Conservation (phyloP, 2,329 filamentous ascomycete genomes). For the Xylariaceae sp. region DNA sequence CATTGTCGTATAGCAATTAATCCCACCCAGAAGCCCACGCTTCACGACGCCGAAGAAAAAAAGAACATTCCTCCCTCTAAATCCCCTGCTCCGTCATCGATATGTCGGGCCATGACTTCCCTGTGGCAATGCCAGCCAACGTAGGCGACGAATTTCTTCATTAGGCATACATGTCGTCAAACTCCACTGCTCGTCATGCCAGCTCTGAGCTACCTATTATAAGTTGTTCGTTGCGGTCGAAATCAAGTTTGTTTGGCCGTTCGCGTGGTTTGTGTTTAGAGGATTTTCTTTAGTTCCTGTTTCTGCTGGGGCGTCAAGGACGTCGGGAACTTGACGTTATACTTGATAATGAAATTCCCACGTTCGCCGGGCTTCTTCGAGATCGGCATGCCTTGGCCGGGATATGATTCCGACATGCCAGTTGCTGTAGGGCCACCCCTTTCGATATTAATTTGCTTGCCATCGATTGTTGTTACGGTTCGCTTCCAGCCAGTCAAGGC, state of each 20-base stretch:
- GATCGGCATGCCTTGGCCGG: conserved; percentile 86
- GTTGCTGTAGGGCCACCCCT: conserved; percentile 82
- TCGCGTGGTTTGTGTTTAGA: conserved; percentile 40
- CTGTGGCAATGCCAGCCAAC: background rate
- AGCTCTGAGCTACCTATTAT: background rate
- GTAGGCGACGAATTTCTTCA: background rate
- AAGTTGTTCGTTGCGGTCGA: background rate
- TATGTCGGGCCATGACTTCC: no score
- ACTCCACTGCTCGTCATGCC: background rate
- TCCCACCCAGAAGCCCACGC: no score
- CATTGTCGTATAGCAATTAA: no score
- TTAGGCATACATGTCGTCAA: background rate
- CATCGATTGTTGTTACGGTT: conserved; percentile 90
- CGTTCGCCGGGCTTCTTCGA: conserved; percentile 81
- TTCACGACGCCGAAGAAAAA: no score
- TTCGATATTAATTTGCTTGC: conserved; percentile 73
- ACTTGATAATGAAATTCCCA: conserved; percentile 82
- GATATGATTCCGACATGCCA: conserved; percentile 74
- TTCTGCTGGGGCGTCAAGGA: conserved; percentile 74
- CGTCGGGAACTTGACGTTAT: conserved; percentile 89
- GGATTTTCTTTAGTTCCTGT: conserved; percentile 69
- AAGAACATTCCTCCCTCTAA: no score
- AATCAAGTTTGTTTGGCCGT: background rate
- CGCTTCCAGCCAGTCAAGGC: conserved; percentile 89
- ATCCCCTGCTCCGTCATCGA: no score